Evolutionary conservation across 73 alveolate species (phyloP), one percentile per base, ranked within the genome.

Genomic region (Effrenium voratum): DNA sequence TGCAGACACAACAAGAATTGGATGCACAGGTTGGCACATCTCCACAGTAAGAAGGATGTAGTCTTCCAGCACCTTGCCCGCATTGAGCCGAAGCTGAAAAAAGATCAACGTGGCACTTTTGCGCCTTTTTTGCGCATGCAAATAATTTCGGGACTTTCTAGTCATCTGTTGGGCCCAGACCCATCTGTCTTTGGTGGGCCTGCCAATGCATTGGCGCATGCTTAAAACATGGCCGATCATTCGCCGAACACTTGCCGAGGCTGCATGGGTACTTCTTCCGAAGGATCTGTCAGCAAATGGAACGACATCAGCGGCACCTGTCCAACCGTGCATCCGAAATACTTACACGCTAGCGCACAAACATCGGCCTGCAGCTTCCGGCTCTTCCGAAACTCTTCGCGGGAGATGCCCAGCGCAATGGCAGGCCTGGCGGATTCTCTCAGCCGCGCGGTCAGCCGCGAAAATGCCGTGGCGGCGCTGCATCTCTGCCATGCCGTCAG

Each of bases 11-110:
- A 52, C 8, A 52, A 52, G 63, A 12, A 19, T 52, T 52, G 19
- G 63, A 52, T 12, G 63, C 63, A 52, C 41, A 19, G 82, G 4
- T 36, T 38, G 45, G 8, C 24, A 46, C 87, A 90, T 68, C 86
- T 90, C 87, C 38, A 90, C 73, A n/a, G 75, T 79, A 13, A 66
- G 86, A n/a, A 90, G 55, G 2, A 90, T 38, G 96, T 90, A 68
- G 59, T 90, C 96, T 45, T 90, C 96, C 72, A 90, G 34, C n/a
- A 90, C 87, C 87, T 70, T 44, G 36, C 40, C 75, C n/a, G n/a
- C n/a, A n/a, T n/a, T n/a, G n/a, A n/a, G n/a, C n/a, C n/a, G n/a
- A n/a, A n/a, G n/a, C n/a, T n/a, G n/a, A n/a, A n/a, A n/a, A 12
- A 52, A 19, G 26, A 52, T 12, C 63, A 52, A 52, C 19, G 19